These are phyloP conservation scores for Colletotrichum gloeosporioides DNA, from an alignment of 2,329 filamentous ascomycete species.

Conservation along the genomic window DNA sequence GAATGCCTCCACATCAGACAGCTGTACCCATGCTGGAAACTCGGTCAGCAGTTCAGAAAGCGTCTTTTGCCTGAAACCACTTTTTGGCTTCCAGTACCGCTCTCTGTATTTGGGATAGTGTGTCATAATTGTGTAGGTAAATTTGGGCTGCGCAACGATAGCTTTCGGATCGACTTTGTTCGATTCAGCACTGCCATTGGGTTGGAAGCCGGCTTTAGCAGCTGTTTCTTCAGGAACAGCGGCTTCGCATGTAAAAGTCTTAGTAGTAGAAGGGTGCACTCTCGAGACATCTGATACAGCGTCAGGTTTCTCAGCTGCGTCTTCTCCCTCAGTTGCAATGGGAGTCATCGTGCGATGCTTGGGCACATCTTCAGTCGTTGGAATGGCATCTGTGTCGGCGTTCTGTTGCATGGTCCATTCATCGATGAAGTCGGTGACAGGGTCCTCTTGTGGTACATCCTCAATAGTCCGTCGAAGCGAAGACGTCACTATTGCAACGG, in stretches of 20 bases:
- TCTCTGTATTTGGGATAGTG: neutral
- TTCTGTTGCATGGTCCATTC: neutral
- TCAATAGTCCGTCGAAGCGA: no score
- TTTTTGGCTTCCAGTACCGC: neutral
- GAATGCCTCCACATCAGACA: neutral
- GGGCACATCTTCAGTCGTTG: fast-evolving
- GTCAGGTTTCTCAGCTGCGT: neutral
- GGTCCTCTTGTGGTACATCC: neutral
- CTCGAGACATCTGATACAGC: fast-evolving
- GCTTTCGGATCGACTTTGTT: fast-evolving
- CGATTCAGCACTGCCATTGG: fast-evolving
- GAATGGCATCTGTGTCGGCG: neutral
- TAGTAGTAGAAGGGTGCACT: neutral
- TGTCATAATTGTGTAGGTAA: neutral
- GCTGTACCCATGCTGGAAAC: neutral
- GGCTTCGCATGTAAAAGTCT: no score
- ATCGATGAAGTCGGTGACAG: neutral
- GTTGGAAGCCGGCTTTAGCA: neutral
- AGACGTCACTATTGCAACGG: no score
- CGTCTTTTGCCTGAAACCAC: neutral
- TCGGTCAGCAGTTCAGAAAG: neutral
- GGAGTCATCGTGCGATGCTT: fast-evolving
- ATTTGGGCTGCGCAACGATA: neutral
- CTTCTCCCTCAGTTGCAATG: neutral
- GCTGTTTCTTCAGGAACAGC: neutral